These are phyloP conservation scores for Raphanus sativus DNA, from an alignment of 345 rosid species.

Conservation along the genomic window DNA sequence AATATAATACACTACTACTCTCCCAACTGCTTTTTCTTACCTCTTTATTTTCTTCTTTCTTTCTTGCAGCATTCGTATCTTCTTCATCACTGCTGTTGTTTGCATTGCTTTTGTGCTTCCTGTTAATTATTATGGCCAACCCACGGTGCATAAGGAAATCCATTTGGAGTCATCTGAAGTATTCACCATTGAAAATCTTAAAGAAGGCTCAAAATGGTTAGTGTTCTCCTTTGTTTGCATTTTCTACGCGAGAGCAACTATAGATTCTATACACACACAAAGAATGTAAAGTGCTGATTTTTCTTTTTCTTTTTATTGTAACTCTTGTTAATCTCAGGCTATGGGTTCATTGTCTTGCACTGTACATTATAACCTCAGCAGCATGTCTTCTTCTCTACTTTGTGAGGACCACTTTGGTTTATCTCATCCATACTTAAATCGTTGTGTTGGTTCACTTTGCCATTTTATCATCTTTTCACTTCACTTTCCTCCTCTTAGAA, in stretches of 20 bases:
- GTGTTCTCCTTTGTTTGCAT: neutral
- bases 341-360: conserved; percentile 84
- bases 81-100: conserved; percentile 66
- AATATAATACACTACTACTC: no score
- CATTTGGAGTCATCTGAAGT: conserved; percentile 66
- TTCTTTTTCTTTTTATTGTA: no score
- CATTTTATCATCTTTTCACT: neutral
- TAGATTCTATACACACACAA: neutral
- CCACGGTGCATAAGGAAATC: conserved; percentile 57
- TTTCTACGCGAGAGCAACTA: neutral
- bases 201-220: conserved; percentile 78
- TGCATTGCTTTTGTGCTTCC: conserved; percentile 79
- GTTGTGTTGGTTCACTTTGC: neutral
- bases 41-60: neutral
- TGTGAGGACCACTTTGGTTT: conserved; percentile 53
- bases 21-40: neutral
- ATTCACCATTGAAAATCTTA: conserved; percentile 74
- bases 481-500: neutral
- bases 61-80: conserved; percentile 64
- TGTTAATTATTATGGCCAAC: conserved; percentile 80
- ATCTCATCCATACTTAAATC: neutral
- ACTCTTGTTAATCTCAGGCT: conserved; percentile 55
- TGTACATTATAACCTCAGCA: conserved; percentile 68
- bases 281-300: neutral
- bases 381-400: conserved; percentile 84